Evolutionary conservation across 768 basidiomycete genomes (phyloP), one percentile per base, ranked within the genome.

Genomic region (Pleurotus platypus): DNA sequence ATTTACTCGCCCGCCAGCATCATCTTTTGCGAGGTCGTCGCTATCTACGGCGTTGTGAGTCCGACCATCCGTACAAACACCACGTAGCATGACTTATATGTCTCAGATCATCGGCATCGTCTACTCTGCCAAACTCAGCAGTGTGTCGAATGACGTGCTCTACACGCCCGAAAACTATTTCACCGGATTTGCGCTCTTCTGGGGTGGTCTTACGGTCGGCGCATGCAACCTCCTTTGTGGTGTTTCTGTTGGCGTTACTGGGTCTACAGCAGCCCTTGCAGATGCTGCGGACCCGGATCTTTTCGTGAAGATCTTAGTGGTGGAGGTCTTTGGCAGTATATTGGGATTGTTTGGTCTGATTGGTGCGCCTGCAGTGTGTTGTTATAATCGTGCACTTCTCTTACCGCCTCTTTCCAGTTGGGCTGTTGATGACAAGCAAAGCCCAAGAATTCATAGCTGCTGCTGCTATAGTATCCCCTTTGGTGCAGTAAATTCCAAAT

Each of bases 1-100:
- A 9, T 2, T 37, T 22, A 26, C 16, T 24, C 6, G 9, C 43
- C 2, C 5, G 45, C 50, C 66, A 98, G 96, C 63, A 94, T 98
- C 77, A 98, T 99, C 67, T 98, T 98, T 80, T 98, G 96, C 72
- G 96, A 98, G 77, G 97, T 98, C 67, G 95, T 99, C 26, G 97
- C 96, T 58, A 98, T 99, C 67, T 98, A 98, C 75, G 97, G 91
- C 57, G 92, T 93, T 53, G 92, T 94, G 72, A 58, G 89, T 79
- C 53, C 38, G 3, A 46, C 46, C 20, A 39, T n/a, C 2, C 13
- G 9, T 45, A 16, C 26, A 26, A 24, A 8, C 49, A 7, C 50
- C 45, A 48, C 48, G 45, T 49, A 45, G 57, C 26, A n/a, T 49
- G 24, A 18, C 24, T 46, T 45, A 13, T 16, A 60, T 56, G 12